These are phyloP conservation scores for Mycena filopes DNA, from an alignment of 768 basidiomycete species.

Conservation along the genomic window DNA sequence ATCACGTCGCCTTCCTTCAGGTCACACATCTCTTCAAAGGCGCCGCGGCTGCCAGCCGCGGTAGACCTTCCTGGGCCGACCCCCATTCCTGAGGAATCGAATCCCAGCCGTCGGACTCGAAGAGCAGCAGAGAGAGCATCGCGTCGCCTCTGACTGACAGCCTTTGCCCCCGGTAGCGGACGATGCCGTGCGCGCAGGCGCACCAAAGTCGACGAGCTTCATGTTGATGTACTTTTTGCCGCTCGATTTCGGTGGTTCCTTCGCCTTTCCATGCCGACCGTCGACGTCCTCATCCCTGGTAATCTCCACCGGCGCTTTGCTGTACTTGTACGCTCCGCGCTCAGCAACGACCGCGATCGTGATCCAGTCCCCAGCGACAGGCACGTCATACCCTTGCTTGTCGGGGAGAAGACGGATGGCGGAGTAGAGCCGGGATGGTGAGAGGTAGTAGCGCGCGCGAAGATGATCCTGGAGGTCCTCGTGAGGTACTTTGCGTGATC, in stretches of 20 bases:
- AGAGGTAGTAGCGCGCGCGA: constrained; percentile 84
- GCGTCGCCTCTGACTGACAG: constrained; percentile 84
- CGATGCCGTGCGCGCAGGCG: constrained; percentile 61
- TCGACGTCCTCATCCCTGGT: constrained; percentile 57
- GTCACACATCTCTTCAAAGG: constrained; percentile 89
- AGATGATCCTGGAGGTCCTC: constrained; percentile 85
- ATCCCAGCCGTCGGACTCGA: constrained; percentile 85
- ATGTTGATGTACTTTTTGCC: constrained; percentile 90
- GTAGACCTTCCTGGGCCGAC: constrained; percentile 71
- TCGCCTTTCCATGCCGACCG: constrained; percentile 45
- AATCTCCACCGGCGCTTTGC: constrained; percentile 69
- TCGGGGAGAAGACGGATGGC: constrained; percentile 79
- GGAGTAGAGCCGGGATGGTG: constrained; percentile 91
- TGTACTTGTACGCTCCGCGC: constrained; percentile 81
- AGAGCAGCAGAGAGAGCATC: constrained; percentile 82
- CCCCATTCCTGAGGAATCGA: constrained; percentile 62
- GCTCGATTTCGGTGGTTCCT: constrained; percentile 52
- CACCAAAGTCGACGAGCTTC: constrained; percentile 85
- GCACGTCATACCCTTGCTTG: constrained; percentile 89
- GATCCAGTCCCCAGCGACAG: constrained; percentile 93
- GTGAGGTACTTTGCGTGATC: constrained; percentile 79
- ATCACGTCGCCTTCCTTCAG: constrained; percentile 91
- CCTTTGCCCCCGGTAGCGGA: constrained; percentile 66
- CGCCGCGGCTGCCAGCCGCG: constrained; percentile 92
- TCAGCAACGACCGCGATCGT: constrained; percentile 97